These are phyloP conservation scores for Monilinia laxa DNA, from an alignment of 2,329 filamentous ascomycete genomes.

Conservation along the genomic window DNA sequence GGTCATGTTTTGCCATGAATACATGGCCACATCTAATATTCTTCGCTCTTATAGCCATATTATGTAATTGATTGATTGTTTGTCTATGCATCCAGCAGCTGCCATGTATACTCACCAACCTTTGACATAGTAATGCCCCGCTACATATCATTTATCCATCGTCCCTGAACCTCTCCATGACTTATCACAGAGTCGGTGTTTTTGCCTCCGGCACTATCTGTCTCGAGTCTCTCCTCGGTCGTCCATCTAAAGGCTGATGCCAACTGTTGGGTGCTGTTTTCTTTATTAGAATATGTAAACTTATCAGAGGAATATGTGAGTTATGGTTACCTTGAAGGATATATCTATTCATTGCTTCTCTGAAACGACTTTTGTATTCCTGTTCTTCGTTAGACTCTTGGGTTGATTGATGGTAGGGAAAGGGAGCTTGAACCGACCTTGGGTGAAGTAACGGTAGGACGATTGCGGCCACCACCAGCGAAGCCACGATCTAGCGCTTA, in stretches of 20 bases:
- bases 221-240: conserved; percentile 22
- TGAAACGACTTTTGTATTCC: conserved; percentile 90
- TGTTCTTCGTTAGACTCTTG: conserved; percentile 21
- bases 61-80: neutral
- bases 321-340: conserved; percentile 44
- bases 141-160: neutral
- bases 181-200: conserved; percentile 8
- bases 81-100: neutral
- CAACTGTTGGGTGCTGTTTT: conserved; percentile 28
- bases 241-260: conserved; percentile 27
- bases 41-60: neutral
- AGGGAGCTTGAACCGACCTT: conserved; percentile 59
- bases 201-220: conserved; percentile 10
- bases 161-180: too few relatives aligned
- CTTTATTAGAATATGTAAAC: conserved; percentile 1
- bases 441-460: conserved; percentile 93
- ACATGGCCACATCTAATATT: neutral
- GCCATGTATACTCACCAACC: neutral
- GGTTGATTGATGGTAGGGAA: neutral
- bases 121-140: neutral
- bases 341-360: conserved; percentile 93
- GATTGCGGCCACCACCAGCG: conserved; percentile 70
- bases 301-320: neutral
- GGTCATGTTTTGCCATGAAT: neutral
- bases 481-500: conserved; percentile 66